Evolutionary conservation across 2,329 filamentous ascomycete species (phyloP), one percentile per base, ranked within the genome.

Genomic region (Penicillium sp.): DNA sequence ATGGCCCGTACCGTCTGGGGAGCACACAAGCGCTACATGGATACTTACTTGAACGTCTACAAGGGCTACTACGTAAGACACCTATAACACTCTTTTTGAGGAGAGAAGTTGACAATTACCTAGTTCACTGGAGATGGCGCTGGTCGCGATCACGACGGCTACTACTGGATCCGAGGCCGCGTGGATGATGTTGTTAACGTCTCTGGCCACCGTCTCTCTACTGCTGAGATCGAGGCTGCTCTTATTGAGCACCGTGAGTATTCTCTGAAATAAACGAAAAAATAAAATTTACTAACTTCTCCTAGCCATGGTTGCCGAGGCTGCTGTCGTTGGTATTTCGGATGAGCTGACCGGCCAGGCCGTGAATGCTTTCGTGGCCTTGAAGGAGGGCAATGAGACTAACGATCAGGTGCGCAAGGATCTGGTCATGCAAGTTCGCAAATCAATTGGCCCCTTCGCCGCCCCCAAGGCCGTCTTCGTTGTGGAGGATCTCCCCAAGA

Each of bases 131-230:
- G 79, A 58, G 95, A 99, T 73, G 95, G 95, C 72, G 95, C 95
- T 55, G 95, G 90, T 58, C 90, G 95, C 72, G 95, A 99, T 75
- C 90, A 96, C 78, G 95, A 99, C 70, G 95, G 95, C 56, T 99
- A 97, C 83, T 99, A 98, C 86, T 99, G 95, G 95, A 99, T 99
- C 75, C 91, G 95, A 61, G 95, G 95, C 64, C 92, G 95, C 76
- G 95, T 99, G 52, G 95, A 99, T 73, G 95, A 99, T 70, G 95
- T 99, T 44, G 93, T 99, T 76, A 99, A 99, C 77, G 95, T 99
- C 61, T 95, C 90, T 67, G 95, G 95, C 27, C 95, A 99, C 78
- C 89, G 95, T 75, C 84, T 99, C 61, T 98, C 93, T 16, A 99
- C 95, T 10, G 93, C 95, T 35, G 95, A 99, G 78, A 99, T 99